These are phyloP conservation scores for Annulohypoxylon truncatum DNA, from an alignment of 2,329 filamentous ascomycete genomes.

Conservation along the genomic window DNA sequence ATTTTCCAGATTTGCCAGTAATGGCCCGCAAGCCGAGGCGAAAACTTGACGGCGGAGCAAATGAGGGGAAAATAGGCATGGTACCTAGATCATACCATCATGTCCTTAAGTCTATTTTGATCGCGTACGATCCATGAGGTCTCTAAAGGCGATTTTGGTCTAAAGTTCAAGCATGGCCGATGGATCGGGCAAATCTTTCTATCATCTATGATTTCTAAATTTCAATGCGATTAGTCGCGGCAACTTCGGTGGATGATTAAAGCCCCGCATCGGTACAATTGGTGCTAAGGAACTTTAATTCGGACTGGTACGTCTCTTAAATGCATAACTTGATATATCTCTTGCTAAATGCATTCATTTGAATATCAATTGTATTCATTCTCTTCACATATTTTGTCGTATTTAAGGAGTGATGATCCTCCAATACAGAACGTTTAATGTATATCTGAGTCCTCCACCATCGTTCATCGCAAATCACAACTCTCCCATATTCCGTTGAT, in stretches of 20 bases:
- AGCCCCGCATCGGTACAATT: background rate
- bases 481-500: constrained; percentile 31
- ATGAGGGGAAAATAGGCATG: constrained; percentile 48
- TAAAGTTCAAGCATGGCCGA: background rate
- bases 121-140: constrained; percentile 19
- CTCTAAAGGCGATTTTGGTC: background rate
- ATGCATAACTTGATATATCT: background rate
- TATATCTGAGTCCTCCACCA: background rate
- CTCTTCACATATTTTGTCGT: background rate
- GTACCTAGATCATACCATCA: constrained; percentile 46
- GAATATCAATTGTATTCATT: background rate
- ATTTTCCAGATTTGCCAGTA: constrained; percentile 42
- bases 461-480: constrained; percentile 25
- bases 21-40: constrained; percentile 49
- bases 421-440: background rate
- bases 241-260: constrained; percentile 8
- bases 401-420: background rate
- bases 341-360: background rate
- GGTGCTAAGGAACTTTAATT: background rate
- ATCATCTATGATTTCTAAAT: constrained; percentile 7
- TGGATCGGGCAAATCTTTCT: constrained; percentile 8
- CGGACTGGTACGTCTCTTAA: background rate
- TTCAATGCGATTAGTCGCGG: constrained; percentile 17
- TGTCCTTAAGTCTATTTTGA: constrained; percentile 30
- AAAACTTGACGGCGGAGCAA: constrained; percentile 47